Evolutionary conservation across 1,284 basidiomycete genomes (phyloP), one percentile per base, ranked within the genome.

Genomic region (Sporisorium iseilematis-ciliati): DNA sequence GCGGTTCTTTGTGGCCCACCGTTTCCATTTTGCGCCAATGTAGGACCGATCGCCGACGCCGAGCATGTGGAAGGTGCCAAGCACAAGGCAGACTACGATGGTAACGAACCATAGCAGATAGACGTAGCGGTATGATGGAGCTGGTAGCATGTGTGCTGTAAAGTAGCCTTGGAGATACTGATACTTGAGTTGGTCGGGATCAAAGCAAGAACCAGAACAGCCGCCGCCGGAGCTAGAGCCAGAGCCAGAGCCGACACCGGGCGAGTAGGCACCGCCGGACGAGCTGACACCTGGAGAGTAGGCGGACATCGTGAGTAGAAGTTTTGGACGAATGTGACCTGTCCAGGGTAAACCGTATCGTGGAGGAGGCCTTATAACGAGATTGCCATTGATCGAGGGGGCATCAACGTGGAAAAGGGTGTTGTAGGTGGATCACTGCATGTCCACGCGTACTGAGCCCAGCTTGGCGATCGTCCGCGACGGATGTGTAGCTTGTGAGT

Each of bases 61-160:
- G 18, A 83, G 57, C 54, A 83, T 80, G 72, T 85, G 85, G 48
- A 79, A 68, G n/a, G 78, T 43, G 52, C 81, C 80, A 64, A 83
- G 80, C 6, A 86, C 38, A 38, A 85, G 68, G 57, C 80, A 77
- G 18, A 82, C 59, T 20, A 75, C 74, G 50, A 70, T 71, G 53
- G 85, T 67, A 45, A 84, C 73, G 74, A 87, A 81, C 85, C 85
- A 86, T 35, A 87, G 65, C 45, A 86, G 77, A 76, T 87, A 87
- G 52, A 86, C 80, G 62, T 87, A 87, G 4, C 87, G 81, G 68
- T 85, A 86, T 25, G 85, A 86, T 1, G 87, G 82, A 11, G 65
- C 52, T 35, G 82, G 83, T 25, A 87, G 84, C 64, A 85, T 85
- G 67, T 87, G 86, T 2, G 86, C 86, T 50, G 69, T 75, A 53